Percentiles rank a stretch among this genome's conserved stretches.
Conservation (phyloP, 768 basidiomycete genomes). For the Leucocoprinus sp. region DNA sequence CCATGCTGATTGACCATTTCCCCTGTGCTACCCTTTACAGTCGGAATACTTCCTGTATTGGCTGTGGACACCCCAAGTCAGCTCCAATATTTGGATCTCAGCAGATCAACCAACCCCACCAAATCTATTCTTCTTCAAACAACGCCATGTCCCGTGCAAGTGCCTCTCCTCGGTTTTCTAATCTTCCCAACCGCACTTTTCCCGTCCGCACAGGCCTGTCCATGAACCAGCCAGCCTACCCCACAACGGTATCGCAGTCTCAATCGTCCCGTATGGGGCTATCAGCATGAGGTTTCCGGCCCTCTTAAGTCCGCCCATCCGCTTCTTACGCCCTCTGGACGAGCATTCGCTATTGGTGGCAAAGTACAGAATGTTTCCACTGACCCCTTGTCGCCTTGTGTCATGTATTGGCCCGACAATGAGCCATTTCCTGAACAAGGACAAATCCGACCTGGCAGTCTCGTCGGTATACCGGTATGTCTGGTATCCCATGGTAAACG, state of each 20-base stretch:
- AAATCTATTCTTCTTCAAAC: constrained; percentile 8
- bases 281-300: constrained; percentile 12
- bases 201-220: constrained; percentile 3
- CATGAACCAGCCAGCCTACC: not conserved
- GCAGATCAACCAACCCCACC: constrained; percentile 19
- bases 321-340: constrained; percentile 76
- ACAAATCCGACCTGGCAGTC: constrained; percentile 58
- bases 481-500: not conserved
- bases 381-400: constrained; percentile 64
- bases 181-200: constrained; percentile 7
- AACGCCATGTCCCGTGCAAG: constrained; percentile 5
- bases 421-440: constrained; percentile 75
- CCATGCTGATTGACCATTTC: constrained; percentile 39
- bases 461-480: constrained; percentile 47
- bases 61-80: constrained; percentile 59
- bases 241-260: constrained; percentile 9
- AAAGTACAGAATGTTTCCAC: constrained; percentile 71
- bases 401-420: constrained; percentile 91
- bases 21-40: constrained; percentile 48
- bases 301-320: constrained; percentile 48
- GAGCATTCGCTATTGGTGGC: constrained; percentile 68
- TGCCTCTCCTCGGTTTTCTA: constrained; percentile 16
- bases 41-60: constrained; percentile 71
- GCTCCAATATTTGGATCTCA: constrained; percentile 5
- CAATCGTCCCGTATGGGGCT: constrained; percentile 11